Evolutionary conservation across 1,284 basidiomycete species (phyloP).

Genomic region (Boletus smithii): DNA sequence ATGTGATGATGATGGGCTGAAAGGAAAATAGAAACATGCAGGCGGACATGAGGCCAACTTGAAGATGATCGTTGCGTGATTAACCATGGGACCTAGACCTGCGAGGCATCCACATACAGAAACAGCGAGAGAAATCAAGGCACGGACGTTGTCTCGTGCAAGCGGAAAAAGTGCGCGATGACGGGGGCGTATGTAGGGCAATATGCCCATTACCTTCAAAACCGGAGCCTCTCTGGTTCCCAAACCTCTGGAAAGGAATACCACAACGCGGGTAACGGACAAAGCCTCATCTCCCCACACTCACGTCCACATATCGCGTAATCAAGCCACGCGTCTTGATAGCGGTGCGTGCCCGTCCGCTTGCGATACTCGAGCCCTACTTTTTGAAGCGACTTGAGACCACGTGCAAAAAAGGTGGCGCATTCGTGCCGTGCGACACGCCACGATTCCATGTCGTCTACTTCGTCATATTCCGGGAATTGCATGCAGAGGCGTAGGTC

Average conservation of each 20-base stretch:
- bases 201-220: slow-evolving; percentile 16
- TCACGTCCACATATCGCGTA: slow-evolving; percentile 27
- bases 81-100: slow-evolving; percentile 19
- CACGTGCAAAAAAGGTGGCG: slow-evolving; percentile 30
- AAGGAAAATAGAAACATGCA: slow-evolving; percentile 11
- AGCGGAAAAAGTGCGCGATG: background rate
- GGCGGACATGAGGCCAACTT: background rate
- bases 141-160: background rate
- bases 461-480: slow-evolving; percentile 34
- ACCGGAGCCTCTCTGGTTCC: slow-evolving; percentile 23
- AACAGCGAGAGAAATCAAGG: slow-evolving; percentile 1
- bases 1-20: slow-evolving; percentile 6
- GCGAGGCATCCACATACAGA: slow-evolving; percentile 13
- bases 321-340: slow-evolving; percentile 36
- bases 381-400: slow-evolving; percentile 32
- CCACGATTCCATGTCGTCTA: slow-evolving; percentile 36
- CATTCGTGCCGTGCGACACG: slow-evolving; percentile 27
- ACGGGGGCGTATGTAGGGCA: background rate
- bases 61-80: slow-evolving; percentile 13
- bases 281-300: slow-evolving; percentile 20
- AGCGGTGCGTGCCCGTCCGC: slow-evolving; percentile 32
- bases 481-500: slow-evolving; percentile 33
- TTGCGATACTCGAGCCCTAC: slow-evolving; percentile 35
- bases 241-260: slow-evolving; percentile 35
- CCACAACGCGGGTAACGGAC: slow-evolving; percentile 29